A percentile compares a stretch with the other conserved stretches of the same genome.
These are phyloP conservation scores for Calycina marina DNA, from an alignment of 2,329 filamentous ascomycete genomes.

Conservation along the genomic window DNA sequence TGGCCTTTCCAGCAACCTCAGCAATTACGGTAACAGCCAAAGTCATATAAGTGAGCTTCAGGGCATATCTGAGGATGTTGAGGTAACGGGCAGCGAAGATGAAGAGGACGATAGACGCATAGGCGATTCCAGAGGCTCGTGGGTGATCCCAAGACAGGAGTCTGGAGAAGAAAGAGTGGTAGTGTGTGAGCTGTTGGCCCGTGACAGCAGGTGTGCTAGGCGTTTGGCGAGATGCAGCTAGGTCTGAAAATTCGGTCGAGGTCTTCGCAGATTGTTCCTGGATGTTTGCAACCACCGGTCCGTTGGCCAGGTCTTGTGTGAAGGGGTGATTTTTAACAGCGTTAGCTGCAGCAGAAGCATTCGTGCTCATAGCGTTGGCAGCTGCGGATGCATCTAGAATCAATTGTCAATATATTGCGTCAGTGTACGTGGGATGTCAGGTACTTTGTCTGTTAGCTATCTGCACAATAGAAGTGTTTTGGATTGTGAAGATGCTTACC, in stretches of 20 bases:
- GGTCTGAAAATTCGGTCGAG: conserved; percentile 39
- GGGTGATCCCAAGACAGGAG: conserved; percentile 57
- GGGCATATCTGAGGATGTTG: conserved; percentile 47
- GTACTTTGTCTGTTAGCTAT: conserved; percentile 15
- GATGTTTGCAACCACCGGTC: conserved; percentile 43
- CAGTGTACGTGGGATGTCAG: conserved; percentile 10
- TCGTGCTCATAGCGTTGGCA: too few relatives aligned
- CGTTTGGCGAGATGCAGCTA: conserved; percentile 41
- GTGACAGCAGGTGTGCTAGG: conserved; percentile 39
- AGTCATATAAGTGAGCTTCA: conserved; percentile 51
- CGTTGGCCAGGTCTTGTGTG: conserved; percentile 20
- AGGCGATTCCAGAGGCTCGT: conserved; percentile 51
- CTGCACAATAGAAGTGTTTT: conserved; percentile 1
- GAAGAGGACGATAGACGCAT: conserved; percentile 37
- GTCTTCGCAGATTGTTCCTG: conserved; percentile 42
- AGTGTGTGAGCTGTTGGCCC: conserved; percentile 50
- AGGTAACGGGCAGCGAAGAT: conserved; percentile 53
- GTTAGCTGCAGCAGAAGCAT: conserved; percentile 16
- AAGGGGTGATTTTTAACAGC: conserved; percentile 21
- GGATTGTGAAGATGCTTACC: conserved; percentile 10
- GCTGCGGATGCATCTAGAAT: too few relatives aligned
- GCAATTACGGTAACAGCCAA: conserved; percentile 44
- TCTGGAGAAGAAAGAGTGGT: conserved; percentile 57
- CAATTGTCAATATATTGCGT: conserved; percentile 14
- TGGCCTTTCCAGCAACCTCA: conserved; percentile 44